Base-by-base conservation (phyloP, 352 stramenopile species). In the Globisporangium uncinulatum region DNA sequence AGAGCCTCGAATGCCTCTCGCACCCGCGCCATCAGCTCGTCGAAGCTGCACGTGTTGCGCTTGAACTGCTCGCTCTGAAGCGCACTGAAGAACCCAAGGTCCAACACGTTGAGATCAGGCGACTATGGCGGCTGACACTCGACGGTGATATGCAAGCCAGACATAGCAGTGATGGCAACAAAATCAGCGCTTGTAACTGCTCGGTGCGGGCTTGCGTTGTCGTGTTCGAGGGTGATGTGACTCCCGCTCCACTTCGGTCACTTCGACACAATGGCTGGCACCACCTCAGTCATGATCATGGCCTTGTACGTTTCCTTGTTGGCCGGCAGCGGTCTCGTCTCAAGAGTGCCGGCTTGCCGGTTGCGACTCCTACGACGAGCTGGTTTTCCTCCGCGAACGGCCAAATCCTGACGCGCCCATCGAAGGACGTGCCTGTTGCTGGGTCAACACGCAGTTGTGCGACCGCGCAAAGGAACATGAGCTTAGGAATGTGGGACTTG, bases 231-330 rank as follows among this genome's bases (percentile, higher is more conserved):
- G 0, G 45, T 19, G 34, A 55, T 55, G 19, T 55, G 42, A 34
- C 49, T 44, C 34, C 49, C 49, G 43, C 49, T 45, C 42, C 11
- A n/a, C 49, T 19, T 34, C 43, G 49, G 49, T n/a, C 17, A 55
- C 32, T 55, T 55, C 43, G 32, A 32, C 49, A 55, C 42, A n/a
- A 55, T 45, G n/a, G 49, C 49, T 21, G 34, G 32, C 42, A 55
- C 49, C n/a, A 55, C 49, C 49, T 55, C 49, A 34, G 42, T 17
- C 49, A 55, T 55, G 42, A 55, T 55, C 49, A 55, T 45, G n/a
- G 42, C 17, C 49, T 55, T 55, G 49, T 55, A 55, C 45, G 32
- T 55, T 34, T 55, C 49, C 49, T 55, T 46, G 31, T 55, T 55
- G 44, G n/a, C 49, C 17, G 49, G 49, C 49, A 55, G 14, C 31